Evolutionary conservation across 2,329 filamentous ascomycete species (phyloP), one percentile per base, ranked within the genome.

Genomic region (Ophiosphaerella narmari): DNA sequence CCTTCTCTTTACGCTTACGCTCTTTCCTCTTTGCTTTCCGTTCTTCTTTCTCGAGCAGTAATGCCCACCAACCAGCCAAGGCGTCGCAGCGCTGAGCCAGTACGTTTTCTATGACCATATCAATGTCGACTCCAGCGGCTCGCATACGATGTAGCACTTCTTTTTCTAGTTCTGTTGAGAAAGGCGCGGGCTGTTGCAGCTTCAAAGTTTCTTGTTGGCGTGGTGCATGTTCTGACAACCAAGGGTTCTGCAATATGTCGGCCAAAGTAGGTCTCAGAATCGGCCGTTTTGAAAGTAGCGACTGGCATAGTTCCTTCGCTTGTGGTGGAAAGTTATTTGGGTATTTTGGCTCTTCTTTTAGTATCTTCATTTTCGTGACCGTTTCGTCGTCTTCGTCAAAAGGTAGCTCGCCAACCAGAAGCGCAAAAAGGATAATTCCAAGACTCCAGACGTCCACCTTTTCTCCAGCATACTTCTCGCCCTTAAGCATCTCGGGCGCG

Each of bases 371-470:
- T 65, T 96, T 91, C 29, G 94, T 99, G 29, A 87, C 81, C 57
- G 85, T 88, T 69, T 99, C 94, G 66, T 96, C 89, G 69, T 99
- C 94, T 59, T 97, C 94, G 74, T 99, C 94, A 65, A 96, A 99
- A 0, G 94, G 94, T 35, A 99, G 80, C 74, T 94, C 90, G 47
- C 90, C 90, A 55, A 87, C 90, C 23, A 95, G 77, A 50, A 95
- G 77, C 41, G 90, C 90, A 67, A 92, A 94, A 1, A 94, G 78
- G 53, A 95, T 94, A 47, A 95, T 87, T 11, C 90, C 90, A 59
- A 95, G 71, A 66, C 90, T 94, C 90, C 90, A 99, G 4, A 99
- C 91, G 67, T 99, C 94, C 41, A 99, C 93, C 77, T 97, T 97
- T 77, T 97, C 91, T 23, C 91, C 93, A 0, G 92, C 94, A 70